Conservation (phyloP, 2,329 filamentous ascomycete species). For the Falciphora oryzae region DNA sequence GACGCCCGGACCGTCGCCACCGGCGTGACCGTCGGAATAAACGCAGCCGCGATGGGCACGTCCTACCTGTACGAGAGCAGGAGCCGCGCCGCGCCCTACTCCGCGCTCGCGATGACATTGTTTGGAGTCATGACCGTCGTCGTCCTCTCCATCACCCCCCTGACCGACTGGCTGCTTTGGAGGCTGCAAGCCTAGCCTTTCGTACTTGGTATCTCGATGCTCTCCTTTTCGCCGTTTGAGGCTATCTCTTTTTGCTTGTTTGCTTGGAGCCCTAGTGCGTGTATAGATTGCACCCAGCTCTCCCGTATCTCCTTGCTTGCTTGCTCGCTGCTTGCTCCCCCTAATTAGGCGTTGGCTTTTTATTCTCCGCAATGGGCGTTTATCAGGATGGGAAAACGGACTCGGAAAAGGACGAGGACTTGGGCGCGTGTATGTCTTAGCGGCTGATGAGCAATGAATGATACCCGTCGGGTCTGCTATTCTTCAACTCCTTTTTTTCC, state of each 20-base stretch:
- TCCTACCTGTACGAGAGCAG: slow-evolving; percentile 49
- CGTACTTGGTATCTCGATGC: background rate
- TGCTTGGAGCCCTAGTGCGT: background rate
- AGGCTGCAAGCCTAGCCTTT: slow-evolving; percentile 19
- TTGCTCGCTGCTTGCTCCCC: too few species aligned
- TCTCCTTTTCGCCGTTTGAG: background rate
- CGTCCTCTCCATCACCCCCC: slow-evolving; percentile 43
- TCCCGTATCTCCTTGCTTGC: too few species aligned
- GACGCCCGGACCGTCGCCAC: slow-evolving; percentile 38
- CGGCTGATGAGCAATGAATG: too few species aligned
- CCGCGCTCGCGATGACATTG: slow-evolving; percentile 51
- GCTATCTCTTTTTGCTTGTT: slow-evolving; percentile 2
- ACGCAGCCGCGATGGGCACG: slow-evolving; percentile 55
- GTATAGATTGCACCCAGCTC: too few species aligned
- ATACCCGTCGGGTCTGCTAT: too few species aligned
- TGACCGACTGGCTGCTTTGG: slow-evolving; percentile 31
- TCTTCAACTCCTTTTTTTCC: too few species aligned
- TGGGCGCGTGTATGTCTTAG: too few species aligned
- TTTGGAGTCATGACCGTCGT: slow-evolving; percentile 52
- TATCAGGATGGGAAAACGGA: background rate
- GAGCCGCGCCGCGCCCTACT: slow-evolving; percentile 48
- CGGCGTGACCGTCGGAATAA: slow-evolving; percentile 50
- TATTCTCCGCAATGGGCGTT: background rate
- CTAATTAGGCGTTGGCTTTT: background rate
- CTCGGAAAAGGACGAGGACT: background rate